These are phyloP conservation scores for Stachybotrys chartarum DNA, from an alignment of 2,329 filamentous ascomycete species.

Conservation along the genomic window DNA sequence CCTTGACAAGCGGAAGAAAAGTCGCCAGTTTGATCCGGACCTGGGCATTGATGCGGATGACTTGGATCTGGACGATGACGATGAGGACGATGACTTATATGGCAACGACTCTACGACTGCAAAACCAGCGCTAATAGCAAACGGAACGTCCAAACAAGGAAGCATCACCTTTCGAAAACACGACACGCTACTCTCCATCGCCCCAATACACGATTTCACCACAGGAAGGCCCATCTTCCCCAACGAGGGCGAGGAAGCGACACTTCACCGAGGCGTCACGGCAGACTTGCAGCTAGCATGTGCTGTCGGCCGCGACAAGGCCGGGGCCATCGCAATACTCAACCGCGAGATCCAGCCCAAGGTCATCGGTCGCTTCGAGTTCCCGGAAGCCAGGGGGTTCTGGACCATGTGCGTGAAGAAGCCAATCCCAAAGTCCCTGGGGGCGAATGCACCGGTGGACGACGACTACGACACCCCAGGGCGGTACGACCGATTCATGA, in stretches of 20 bases:
- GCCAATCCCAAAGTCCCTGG: slow-evolving; percentile 53
- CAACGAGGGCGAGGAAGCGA: slow-evolving; percentile 37
- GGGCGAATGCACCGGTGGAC: slow-evolving; percentile 39
- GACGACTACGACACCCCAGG: slow-evolving; percentile 52
- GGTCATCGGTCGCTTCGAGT: slow-evolving; percentile 61
- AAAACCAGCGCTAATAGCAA: slow-evolving; percentile 35
- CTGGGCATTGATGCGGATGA: slow-evolving; percentile 43
- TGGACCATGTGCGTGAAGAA: slow-evolving; percentile 75
- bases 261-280: slow-evolving; percentile 34
- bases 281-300: slow-evolving; percentile 54
- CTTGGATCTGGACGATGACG: slow-evolving; percentile 50
- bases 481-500: slow-evolving; percentile 72
- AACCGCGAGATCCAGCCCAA: slow-evolving; percentile 72
- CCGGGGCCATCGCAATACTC: slow-evolving; percentile 66
- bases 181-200: slow-evolving; percentile 70
- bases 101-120: slow-evolving; percentile 57
- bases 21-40: slow-evolving; percentile 48
- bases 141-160: slow-evolving; percentile 42
- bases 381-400: slow-evolving; percentile 65
- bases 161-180: slow-evolving; percentile 67
- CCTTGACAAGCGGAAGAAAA: slow-evolving; percentile 58
- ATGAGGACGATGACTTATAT: slow-evolving; percentile 54
- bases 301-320: slow-evolving; percentile 56
- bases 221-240: slow-evolving; percentile 50
- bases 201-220: slow-evolving; percentile 69